Percentiles rank a stretch among this genome's conserved stretches.
These are phyloP conservation scores for Backusella sp. DNA, from an alignment of 192 early-diverging fungal species.

Conservation along the genomic window DNA sequence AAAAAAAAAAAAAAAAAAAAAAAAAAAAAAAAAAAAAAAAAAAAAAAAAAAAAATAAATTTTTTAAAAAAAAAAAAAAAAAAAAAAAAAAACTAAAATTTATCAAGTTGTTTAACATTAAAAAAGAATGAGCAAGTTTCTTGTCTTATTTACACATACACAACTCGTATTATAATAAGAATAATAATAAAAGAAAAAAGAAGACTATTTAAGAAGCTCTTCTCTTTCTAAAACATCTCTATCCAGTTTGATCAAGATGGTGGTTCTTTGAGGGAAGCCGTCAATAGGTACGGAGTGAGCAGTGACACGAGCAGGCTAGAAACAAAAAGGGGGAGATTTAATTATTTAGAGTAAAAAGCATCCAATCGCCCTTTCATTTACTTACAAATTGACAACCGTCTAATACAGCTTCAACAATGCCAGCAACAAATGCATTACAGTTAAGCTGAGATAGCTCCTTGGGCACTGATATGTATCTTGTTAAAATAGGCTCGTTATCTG, in stretches of 20 bases:
- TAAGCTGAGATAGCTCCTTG: conserved; percentile 88
- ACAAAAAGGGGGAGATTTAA: not conserved
- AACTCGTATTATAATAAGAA: not conserved
- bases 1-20: too few relatives aligned
- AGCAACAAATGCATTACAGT: conserved; percentile 92
- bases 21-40: too few relatives aligned
- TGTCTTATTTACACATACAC: not conserved
- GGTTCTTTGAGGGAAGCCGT: conserved; percentile 84
- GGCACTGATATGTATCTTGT: conserved; percentile 93
- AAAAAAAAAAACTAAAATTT: not conserved
- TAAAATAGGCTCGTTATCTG: conserved; percentile 94
- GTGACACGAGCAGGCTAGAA: conserved; percentile 81
- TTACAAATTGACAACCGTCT: conserved; percentile 88
- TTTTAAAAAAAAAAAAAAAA: too few relatives aligned
- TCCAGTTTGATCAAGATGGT: conserved; percentile 98
- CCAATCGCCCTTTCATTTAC: conserved; percentile 19
- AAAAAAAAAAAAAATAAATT: too few relatives aligned
- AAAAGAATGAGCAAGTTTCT: not conserved
- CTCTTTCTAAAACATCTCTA: conserved; percentile 71
- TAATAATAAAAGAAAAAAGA: not conserved
- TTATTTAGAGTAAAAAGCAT: not conserved
- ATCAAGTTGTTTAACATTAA: not conserved
- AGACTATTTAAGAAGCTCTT: conserved; percentile 62
- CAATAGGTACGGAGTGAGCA: conserved; percentile 88
- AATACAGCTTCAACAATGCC: conserved; percentile 96